These are phyloP conservation scores for Alternaria tenuissima DNA, from an alignment of 2,329 filamentous ascomycete genomes.

Conservation along the genomic window DNA sequence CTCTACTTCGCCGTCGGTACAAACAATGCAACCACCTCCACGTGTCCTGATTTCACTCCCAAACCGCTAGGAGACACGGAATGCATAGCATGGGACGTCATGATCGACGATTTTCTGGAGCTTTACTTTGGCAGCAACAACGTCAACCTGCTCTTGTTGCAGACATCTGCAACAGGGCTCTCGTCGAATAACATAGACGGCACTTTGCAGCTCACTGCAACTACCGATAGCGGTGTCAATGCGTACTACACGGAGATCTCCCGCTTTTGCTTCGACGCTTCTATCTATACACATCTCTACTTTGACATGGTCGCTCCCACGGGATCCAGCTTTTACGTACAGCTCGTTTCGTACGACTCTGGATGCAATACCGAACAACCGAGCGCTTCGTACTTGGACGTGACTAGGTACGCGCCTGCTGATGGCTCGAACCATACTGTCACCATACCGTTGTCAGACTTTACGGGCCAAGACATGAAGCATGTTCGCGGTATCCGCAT, in stretches of 20 bases:
- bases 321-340: conserved; percentile 14
- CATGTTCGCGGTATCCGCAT: conserved; percentile 17
- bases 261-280: conserved; percentile 16
- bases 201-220: conserved; percentile 16
- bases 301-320: conserved; percentile 16
- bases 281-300: conserved; percentile 16
- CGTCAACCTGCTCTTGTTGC: conserved; percentile 14
- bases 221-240: conserved; percentile 13
- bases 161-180: conserved; percentile 12
- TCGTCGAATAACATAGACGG: conserved; percentile 15
- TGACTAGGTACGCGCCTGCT: conserved; percentile 13
- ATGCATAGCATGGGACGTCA: conserved; percentile 17
- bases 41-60: conserved; percentile 15
- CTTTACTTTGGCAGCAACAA: conserved; percentile 21
- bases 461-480: conserved; percentile 14
- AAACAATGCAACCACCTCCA: conserved; percentile 1
- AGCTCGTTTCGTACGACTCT: conserved; percentile 15
- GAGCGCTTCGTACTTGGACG: conserved; percentile 14
- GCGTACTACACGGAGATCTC: conserved; percentile 18
- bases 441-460: conserved; percentile 13
- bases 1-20: conserved; percentile 3
- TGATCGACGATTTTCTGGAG: conserved; percentile 17
- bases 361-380: conserved; percentile 5
- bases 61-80: conserved; percentile 10
- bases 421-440: conserved; percentile 16